Base-by-base conservation (phyloP, 2,329 filamentous ascomycete species). In the Cladosporium oxysporum region DNA sequence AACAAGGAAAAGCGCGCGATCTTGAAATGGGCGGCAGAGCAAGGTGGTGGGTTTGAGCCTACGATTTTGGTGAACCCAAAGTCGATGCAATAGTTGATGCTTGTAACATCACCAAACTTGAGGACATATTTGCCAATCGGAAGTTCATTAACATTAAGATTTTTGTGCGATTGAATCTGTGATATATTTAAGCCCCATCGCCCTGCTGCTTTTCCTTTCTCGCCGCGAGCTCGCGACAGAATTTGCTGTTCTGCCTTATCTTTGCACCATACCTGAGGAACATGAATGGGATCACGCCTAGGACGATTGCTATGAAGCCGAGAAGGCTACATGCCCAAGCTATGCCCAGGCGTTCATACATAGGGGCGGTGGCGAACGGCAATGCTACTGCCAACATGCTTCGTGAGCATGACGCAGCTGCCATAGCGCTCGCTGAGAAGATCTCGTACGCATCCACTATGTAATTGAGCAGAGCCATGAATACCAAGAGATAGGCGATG, bases 371-470 rank as follows among this genome's bases (percentile, higher is more conserved):
- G 0, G 80, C 81, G 69, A 83, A 83, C 4, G 82, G 81, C 35
- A 83, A 64, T 5, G 81, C 76, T 0, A 91, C 92, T 66, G 90
- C 93, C 81, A 96, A 95, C 26, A 84, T 83, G 69, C 89, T 92
- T 62, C 93, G 85, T 66, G 90, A 86, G 76, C 95, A 91, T 58
- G 89, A 90, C 74, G 96, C 95, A 57, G 92, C 92, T 18, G 93
- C 92, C 77, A 96, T 83, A 4, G 92, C 92, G 65, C 85, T 88
- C 57, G 90, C 91, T 26, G 90, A 90, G 75, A 91, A 92, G 29
- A 87, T 78, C 64, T 90, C 89, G 77, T 93, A 93, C 23, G 90
- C 89, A 66, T 84, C 82, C 31, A 83, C 81, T 21, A 83, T 76
- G 76, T 92, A 91, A 70, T 91, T 90, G 78, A 86, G 73, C 57